Base-by-base conservation (phyloP, 768 basidiomycete species). In the Stropharia rugosoannulata region DNA sequence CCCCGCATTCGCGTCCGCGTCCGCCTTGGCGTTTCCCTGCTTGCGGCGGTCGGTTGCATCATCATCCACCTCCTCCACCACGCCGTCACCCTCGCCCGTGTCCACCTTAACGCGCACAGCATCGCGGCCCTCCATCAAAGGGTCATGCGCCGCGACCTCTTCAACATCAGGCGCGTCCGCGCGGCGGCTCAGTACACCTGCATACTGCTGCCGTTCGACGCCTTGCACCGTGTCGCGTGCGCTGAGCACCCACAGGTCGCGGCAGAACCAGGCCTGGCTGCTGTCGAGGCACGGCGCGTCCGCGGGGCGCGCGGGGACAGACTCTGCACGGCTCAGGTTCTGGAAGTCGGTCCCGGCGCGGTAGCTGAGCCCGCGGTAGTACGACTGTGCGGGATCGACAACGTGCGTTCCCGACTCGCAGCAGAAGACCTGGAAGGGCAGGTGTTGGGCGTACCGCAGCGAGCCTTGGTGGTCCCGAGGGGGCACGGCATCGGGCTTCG, bases 341-440 rank as follows among this genome's bases (percentile, higher is more conserved):
- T 93, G 89, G 68, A 83, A 89, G 62, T 93, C 84, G 8, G 72
- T 75, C 3, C 93, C 94, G 2, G 92, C 82, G 45, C 95, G 89
- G 69, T 99, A 99, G 0, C 66, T 66, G 61, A 99, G 81, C 41
- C 91, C 92, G 40, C 85, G 85, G 77, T 99, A 99, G 77, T 98
- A 99, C 0, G 94, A 91, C 69, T 98, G 95, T 35, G 81, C 82
- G 10, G 97, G 97, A 67, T 99, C 97, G 59, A 99, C 87, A 66
- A 99, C 87, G 68, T 98, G 97, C 0, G 94, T 95, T 5, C 97
- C 97, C 0, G 94, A 89, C 75, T 99, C 97, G 73, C 97, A 99
- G 77, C 97, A 99, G 75, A 97, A 98, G 8, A 91, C 94, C 69
- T 99, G 97, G 79, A 99, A 98, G 4, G 97, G 97, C 1, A 98